Evolutionary conservation across 148 eudicot genomes (phyloP).

Genomic region (Nyssa sinensis): DNA sequence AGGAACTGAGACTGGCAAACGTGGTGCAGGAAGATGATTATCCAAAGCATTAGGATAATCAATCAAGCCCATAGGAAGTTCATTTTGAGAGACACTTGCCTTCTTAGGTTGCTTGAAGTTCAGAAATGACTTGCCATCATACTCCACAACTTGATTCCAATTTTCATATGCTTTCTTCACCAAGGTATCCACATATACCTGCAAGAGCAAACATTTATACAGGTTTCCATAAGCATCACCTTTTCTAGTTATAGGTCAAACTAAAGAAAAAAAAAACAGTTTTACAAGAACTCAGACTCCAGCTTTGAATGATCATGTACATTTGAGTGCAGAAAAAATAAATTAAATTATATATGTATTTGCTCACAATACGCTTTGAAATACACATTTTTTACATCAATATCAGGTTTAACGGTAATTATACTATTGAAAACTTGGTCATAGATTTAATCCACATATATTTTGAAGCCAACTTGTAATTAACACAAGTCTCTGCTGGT

Average conservation of each 20-base stretch:
- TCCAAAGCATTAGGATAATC: conserved; percentile 42
- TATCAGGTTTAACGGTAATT: too few relatives aligned
- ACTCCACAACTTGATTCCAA: conserved; percentile 77
- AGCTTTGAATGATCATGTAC: too few relatives aligned
- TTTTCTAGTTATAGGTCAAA: not conserved
- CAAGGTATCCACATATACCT: conserved; percentile 65
- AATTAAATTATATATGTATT: too few relatives aligned
- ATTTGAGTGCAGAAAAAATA: not conserved
- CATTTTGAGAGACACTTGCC: conserved; percentile 41
- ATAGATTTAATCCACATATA: not conserved
- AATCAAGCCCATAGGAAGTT: conserved; percentile 30
- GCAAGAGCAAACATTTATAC: conserved; percentile 6
- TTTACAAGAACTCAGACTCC: too few relatives aligned
- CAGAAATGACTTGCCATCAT: conserved; percentile 64
- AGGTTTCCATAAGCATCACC: not conserved
- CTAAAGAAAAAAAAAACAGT: too few relatives aligned
- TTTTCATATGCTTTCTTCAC: conserved; percentile 79
- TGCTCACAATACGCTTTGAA: not conserved
- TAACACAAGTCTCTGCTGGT: too few relatives aligned
- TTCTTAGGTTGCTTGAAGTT: conserved; percentile 54
- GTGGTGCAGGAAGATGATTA: conserved; percentile 37
- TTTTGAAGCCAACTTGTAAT: not conserved
- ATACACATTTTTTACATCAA: too few relatives aligned
- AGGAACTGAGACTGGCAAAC: conserved; percentile 35
- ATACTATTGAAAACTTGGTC: too few relatives aligned